A percentile compares a stretch with the other conserved stretches of the same genome.
Evolutionary conservation across 805 yeast genomes (phyloP).

Genomic region (Blastobotrys mokoenaii): DNA sequence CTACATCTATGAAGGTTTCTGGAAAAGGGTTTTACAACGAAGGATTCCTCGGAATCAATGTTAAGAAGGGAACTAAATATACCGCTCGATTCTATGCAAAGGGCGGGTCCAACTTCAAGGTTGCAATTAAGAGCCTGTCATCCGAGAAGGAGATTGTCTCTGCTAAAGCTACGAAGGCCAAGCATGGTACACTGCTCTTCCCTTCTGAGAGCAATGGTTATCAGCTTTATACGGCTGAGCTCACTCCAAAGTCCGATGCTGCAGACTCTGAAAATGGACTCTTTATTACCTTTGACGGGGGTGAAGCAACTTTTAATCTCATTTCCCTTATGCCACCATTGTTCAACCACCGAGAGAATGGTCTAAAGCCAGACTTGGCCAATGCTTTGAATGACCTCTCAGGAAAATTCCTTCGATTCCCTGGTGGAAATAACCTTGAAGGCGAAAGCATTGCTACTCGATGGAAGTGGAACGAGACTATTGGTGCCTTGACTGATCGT

Average conservation of each 20-base stretch:
- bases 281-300: neutral
- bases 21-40: neutral
- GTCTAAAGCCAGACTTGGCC: neutral
- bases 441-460: neutral
- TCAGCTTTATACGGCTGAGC: neutral
- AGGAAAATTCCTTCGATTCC: neutral
- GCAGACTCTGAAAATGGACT: neutral
- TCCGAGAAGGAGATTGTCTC: neutral
- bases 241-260: neutral
- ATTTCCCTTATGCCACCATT: neutral
- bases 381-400: neutral
- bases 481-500: slow-evolving; percentile 1
- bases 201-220: neutral
- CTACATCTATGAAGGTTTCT: neutral
- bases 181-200: neutral
- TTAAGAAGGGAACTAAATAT: neutral
- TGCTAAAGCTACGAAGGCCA: neutral
- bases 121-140: neutral
- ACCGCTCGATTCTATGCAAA: neutral
- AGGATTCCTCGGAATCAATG: neutral
- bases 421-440: neutral
- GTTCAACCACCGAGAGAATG: neutral
- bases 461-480: slow-evolving; percentile 1
- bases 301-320: neutral
- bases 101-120: neutral